Percentiles rank a stretch among this genome's conserved stretches.
Conservation (phyloP, 2,329 filamentous ascomycete species). For the Corinectria fuckeliana region DNA sequence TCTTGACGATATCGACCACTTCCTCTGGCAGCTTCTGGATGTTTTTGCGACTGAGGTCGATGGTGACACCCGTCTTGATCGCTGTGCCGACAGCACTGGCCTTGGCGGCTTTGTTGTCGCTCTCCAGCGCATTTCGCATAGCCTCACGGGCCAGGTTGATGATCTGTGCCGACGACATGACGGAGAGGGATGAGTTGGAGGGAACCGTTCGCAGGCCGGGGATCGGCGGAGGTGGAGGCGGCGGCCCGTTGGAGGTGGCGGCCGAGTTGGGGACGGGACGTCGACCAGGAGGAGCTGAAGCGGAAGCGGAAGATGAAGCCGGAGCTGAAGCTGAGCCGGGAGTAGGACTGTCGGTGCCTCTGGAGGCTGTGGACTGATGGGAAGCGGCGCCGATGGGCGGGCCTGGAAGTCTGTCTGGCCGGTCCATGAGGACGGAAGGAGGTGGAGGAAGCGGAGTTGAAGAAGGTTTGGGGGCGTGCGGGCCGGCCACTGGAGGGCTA, state of each 20-base stretch:
- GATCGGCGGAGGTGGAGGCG: slow-evolving; percentile 54
- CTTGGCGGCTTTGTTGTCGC: slow-evolving; percentile 69
- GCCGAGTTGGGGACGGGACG: slow-evolving; percentile 48
- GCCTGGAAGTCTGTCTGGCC: slow-evolving; percentile 42
- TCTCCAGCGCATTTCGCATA: slow-evolving; percentile 70
- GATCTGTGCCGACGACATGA: slow-evolving; percentile 68
- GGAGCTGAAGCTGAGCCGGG: slow-evolving; percentile 18
- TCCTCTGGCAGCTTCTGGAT: slow-evolving; percentile 76
- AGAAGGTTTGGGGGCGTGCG: slow-evolving; percentile 22
- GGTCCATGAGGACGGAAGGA: slow-evolving; percentile 42
- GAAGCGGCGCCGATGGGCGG: slow-evolving; percentile 30
- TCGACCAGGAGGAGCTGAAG: slow-evolving; percentile 39
- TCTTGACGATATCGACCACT: slow-evolving; percentile 76
- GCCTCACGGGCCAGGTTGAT: slow-evolving; percentile 70
- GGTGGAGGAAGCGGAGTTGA: slow-evolving; percentile 24
- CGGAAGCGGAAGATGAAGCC: slow-evolving; percentile 11
- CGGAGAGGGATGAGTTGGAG: slow-evolving; percentile 56
- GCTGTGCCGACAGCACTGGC: slow-evolving; percentile 64
- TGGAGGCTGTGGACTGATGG: slow-evolving; percentile 37
- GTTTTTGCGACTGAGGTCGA: slow-evolving; percentile 78
- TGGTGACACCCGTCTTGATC: slow-evolving; percentile 74
- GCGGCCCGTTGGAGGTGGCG: slow-evolving; percentile 49
- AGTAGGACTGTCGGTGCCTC: slow-evolving; percentile 50
- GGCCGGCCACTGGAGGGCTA: slow-evolving; percentile 29
- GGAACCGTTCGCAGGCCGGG: slow-evolving; percentile 55